phyloP scores from a whole-genome alignment of 352 stramenopile genomes.

The Peronospora farinosa region DNA sequence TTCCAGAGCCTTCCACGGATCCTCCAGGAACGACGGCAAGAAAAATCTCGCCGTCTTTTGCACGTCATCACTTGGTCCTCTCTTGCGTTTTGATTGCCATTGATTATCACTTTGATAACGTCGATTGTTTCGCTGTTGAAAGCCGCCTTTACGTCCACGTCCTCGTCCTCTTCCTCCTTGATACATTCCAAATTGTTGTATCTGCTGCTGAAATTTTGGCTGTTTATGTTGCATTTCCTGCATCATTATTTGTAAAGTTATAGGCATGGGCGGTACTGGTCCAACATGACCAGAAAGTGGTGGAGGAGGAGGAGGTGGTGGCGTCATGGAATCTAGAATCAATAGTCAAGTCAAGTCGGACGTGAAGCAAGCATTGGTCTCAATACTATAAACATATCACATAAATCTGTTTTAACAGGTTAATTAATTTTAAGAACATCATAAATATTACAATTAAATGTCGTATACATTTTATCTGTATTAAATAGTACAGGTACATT shows the following conservation, averaged over 20 bases:
- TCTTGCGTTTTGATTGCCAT: constrained; percentile 42
- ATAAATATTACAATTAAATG: no score
- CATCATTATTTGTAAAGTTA: constrained; percentile 51
- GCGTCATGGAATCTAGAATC: constrained; percentile 7
- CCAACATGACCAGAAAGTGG: background rate
- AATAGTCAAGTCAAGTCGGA: no score
- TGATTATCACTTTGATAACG: constrained; percentile 14
- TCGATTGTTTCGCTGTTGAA: constrained; percentile 21
- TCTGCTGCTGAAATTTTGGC: constrained; percentile 33
- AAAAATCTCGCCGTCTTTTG: constrained; percentile 49
- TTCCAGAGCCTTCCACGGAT: constrained; percentile 52
- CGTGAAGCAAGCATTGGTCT: no score
- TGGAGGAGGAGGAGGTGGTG: constrained; percentile 8
- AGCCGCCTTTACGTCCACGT: constrained; percentile 16
- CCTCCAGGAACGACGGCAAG: constrained; percentile 55
- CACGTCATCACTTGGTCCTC: constrained; percentile 37
- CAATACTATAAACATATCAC: no score
- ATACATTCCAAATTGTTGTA: constrained; percentile 6
- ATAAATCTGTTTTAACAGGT: no score
- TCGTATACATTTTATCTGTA: no score
- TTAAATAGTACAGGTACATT: no score
- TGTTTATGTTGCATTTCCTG: constrained; percentile 41
- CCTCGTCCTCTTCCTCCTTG: constrained; percentile 14
- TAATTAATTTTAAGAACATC: no score
- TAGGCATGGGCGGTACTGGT: constrained; percentile 28